Evolutionary conservation across 805 yeast genomes (phyloP).

Genomic region (Candida cerambycidarum): DNA sequence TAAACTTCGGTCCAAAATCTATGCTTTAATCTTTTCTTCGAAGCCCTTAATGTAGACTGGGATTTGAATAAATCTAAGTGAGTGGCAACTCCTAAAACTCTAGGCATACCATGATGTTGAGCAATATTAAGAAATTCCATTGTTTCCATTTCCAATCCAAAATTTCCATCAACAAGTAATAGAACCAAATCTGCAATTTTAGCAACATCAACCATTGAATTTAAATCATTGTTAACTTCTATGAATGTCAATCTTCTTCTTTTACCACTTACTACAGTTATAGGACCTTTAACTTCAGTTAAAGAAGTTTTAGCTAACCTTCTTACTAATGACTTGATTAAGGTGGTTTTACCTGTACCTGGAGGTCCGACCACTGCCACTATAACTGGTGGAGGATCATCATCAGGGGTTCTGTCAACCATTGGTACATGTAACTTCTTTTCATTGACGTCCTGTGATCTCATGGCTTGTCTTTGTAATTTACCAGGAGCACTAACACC

Average conservation of each 20-base stretch:
- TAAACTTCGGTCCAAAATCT: conserved; percentile 99
- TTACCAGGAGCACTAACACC: conserved; percentile 69
- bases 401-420: conserved; percentile 96
- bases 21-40: conserved; percentile 88
- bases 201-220: conserved; percentile 95
- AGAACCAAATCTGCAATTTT: conserved; percentile 92
- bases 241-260: conserved; percentile 88
- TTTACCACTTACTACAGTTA: conserved; percentile 95
- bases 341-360: conserved; percentile 95
- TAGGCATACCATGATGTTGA: conserved; percentile 98
- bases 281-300: conserved; percentile 89
- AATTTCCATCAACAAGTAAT: conserved; percentile 90
- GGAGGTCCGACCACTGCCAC: conserved; percentile 98
- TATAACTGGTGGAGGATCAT: conserved; percentile 94
- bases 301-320: conserved; percentile 85
- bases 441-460: conserved; percentile 82
- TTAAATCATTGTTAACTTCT: conserved; percentile 89
- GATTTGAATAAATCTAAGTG: conserved; percentile 93
- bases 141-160: conserved; percentile 98
- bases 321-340: conserved; percentile 84
- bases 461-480: conserved; percentile 76
- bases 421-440: conserved; percentile 91
- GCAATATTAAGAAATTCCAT: conserved; percentile 97
- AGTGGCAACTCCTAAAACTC: conserved; percentile 92
- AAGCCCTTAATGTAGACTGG: conserved; percentile 83